phyloP scores from a whole-genome alignment of 2,329 filamentous ascomycete genomes.

The Talaromyces sp. region DNA sequence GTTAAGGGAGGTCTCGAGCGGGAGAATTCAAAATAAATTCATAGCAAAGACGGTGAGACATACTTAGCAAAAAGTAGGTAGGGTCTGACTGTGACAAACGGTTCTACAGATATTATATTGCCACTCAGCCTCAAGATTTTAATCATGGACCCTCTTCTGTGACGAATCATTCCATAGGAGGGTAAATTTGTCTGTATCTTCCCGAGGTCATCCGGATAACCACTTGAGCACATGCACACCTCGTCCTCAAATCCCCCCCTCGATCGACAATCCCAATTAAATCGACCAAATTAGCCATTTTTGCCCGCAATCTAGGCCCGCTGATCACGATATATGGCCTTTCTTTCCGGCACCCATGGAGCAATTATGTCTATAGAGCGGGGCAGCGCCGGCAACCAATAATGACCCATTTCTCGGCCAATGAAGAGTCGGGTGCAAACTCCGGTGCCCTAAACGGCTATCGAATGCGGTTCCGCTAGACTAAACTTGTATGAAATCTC shows the following conservation, averaged over 20 bases:
- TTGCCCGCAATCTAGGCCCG: constrained; percentile 14
- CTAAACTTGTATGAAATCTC: too few relatives aligned
- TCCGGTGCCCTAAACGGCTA: background rate
- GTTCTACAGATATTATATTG: background rate
- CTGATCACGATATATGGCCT: constrained; percentile 20
- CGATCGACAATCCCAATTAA: constrained; percentile 24
- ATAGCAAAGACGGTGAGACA: background rate
- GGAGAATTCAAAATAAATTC: background rate
- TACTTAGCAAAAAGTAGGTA: background rate
- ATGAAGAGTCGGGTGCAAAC: constrained; percentile 1
- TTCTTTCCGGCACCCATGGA: background rate
- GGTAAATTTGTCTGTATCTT: background rate
- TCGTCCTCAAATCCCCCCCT: background rate
- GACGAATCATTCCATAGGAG: too few relatives aligned
- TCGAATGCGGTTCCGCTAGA: too few relatives aligned
- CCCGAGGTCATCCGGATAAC: background rate
- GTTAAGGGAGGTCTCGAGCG: background rate
- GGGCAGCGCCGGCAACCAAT: background rate
- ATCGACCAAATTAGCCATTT: constrained; percentile 1
- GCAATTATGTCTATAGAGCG: background rate
- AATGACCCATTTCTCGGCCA: constrained; percentile 2
- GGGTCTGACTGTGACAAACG: background rate
- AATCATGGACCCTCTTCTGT: too few relatives aligned
- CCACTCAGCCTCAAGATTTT: background rate
- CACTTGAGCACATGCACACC: background rate